Percentiles rank a stretch among this genome's conserved stretches.
phyloP scores from a whole-genome alignment of 78 protist genomes.

The Dictyostelium discoideum region dicty_2.7 NC_007090.3:1585001-1585500 shows the following conservation, averaged over 20 bases:
- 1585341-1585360: conserved; percentile 65
- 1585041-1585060: conserved; percentile 61
- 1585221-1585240: conserved; percentile 42
- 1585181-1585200: not conserved
- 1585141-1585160: conserved; percentile 64
- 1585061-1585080: conserved; percentile 42
- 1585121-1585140: conserved; percentile 37
- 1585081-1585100: conserved; percentile 7
- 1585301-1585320: not conserved
- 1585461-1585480: conserved; percentile 74
- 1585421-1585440: conserved; percentile 50
- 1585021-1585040: conserved; percentile 49
- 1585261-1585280: conserved; percentile 51
- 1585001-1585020: not conserved
- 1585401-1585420: conserved; percentile 34
- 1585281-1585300: conserved; percentile 18
- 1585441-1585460: conserved; percentile 55
- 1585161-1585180: conserved; percentile 66
- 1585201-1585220: conserved; percentile 22
- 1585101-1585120: conserved; percentile 44
- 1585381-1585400: conserved; percentile 44
- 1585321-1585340: conserved; percentile 62
- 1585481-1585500: conserved; percentile 37
- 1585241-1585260: conserved; percentile 60
- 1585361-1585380: conserved; percentile 31